Percentiles rank a stretch among this genome's conserved stretches.
Evolutionary conservation across 805 yeast species (phyloP).

Genomic region (Maudiozyma saulgeensis): DNA sequence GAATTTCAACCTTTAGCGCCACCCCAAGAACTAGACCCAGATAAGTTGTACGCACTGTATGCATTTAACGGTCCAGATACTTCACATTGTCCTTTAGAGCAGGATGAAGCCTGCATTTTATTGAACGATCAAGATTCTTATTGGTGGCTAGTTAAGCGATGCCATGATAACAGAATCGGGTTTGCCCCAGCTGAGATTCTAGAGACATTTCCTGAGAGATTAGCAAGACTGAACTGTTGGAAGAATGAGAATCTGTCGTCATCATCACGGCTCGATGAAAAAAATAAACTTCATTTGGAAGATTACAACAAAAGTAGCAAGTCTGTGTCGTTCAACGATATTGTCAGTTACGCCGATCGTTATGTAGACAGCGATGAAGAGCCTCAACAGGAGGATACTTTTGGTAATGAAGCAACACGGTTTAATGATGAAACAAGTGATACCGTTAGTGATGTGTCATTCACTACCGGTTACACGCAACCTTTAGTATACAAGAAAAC

Average conservation of each 20-base stretch:
- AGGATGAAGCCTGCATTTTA: conserved; percentile 75
- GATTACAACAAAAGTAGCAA: conserved; percentile 18
- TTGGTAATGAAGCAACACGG: conserved; percentile 31
- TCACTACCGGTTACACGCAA: conserved; percentile 21
- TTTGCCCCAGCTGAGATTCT: conserved; percentile 95
- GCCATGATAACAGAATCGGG: conserved; percentile 63
- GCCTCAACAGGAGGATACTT: conserved; percentile 23
- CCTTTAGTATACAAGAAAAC: conserved; percentile 22
- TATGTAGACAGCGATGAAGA: conserved; percentile 16
- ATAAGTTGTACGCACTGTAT: conserved; percentile 73
- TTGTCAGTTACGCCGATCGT: conserved; percentile 28
- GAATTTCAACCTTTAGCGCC: conserved; percentile 43
- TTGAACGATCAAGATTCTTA: conserved; percentile 85
- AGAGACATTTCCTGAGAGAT: conserved; percentile 82
- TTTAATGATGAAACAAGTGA: conserved; percentile 24
- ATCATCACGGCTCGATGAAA: conserved; percentile 1
- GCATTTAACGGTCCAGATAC: conserved; percentile 89
- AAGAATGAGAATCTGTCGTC: conserved; percentile 59
- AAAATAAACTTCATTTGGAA: background rate
- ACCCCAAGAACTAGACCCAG: conserved; percentile 75
- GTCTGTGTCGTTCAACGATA: conserved; percentile 29
- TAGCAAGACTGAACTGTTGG: conserved; percentile 88
- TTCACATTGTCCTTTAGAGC: conserved; percentile 70
- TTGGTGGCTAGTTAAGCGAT: conserved; percentile 84
- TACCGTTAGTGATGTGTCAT: conserved; percentile 28